Evolutionary conservation across 352 stramenopile genomes (phyloP).

Genomic region (Salisapilia sapeloensis): DNA sequence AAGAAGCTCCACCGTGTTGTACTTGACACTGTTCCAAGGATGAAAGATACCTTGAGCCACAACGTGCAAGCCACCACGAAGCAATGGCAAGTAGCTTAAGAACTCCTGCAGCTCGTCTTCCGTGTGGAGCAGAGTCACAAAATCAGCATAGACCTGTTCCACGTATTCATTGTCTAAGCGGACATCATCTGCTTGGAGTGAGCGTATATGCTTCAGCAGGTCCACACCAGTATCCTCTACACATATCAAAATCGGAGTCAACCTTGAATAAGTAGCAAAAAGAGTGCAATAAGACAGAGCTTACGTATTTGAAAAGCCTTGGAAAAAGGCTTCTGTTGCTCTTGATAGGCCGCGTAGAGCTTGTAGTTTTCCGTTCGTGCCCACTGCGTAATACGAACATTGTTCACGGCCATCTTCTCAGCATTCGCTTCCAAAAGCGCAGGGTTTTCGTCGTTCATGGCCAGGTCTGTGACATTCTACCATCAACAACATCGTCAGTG

Average conservation of each 20-base stretch:
- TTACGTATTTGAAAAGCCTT: constrained; percentile 72
- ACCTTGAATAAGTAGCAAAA: constrained; percentile 7
- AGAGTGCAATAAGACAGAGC: constrained; percentile 19
- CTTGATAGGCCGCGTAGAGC: constrained; percentile 36
- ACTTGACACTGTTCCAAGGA: constrained; percentile 72
- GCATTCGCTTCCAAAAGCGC: constrained; percentile 50
- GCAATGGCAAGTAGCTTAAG: constrained; percentile 61
- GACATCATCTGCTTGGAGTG: constrained; percentile 53
- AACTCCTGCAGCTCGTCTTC: constrained; percentile 75
- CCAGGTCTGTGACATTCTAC: constrained; percentile 67
- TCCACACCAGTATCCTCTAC: constrained; percentile 64
- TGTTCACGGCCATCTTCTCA: constrained; percentile 65
- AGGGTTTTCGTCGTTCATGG: constrained; percentile 58
- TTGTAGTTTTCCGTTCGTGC: constrained; percentile 79
- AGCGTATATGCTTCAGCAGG: constrained; percentile 65
- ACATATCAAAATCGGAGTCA: constrained; percentile 13
- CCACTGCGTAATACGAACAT: constrained; percentile 80
- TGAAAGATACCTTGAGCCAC: constrained; percentile 79
- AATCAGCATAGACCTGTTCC: constrained; percentile 71
- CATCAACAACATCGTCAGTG: neutral
- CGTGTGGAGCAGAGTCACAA: constrained; percentile 45
- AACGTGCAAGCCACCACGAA: constrained; percentile 56
- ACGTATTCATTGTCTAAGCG: constrained; percentile 63
- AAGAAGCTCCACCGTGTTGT: constrained; percentile 76
- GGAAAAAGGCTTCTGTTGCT: constrained; percentile 22